phyloP scores from a whole-genome alignment of 1,139 yeast species.

The Torulaspora pretoriensis region DNA sequence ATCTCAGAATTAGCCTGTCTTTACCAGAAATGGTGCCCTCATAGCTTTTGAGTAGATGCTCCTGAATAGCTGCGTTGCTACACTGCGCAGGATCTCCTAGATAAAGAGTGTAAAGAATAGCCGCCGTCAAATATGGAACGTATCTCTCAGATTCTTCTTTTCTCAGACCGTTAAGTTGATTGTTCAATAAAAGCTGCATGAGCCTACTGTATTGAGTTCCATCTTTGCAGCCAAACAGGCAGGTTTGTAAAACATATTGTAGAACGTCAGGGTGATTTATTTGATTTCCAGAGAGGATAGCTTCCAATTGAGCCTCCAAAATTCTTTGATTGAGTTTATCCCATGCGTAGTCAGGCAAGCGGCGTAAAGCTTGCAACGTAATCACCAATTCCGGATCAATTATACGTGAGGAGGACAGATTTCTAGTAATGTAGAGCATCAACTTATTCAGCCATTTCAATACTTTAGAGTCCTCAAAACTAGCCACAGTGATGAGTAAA shows the following conservation, averaged over 20 bases:
- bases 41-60: conserved; percentile 49
- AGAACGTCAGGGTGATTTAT: conserved; percentile 41
- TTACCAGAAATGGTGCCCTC: conserved; percentile 57
- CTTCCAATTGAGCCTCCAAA: conserved; percentile 67
- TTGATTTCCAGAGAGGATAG: conserved; percentile 52
- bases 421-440: conserved; percentile 56
- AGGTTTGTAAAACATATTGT: conserved; percentile 42
- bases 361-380: conserved; percentile 37
- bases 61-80: conserved; percentile 47
- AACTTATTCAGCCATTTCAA: conserved; percentile 43
- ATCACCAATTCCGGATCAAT: conserved; percentile 39
- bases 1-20: conserved; percentile 57
- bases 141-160: conserved; percentile 24
- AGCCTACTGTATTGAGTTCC: conserved; percentile 49
- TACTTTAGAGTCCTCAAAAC: conserved; percentile 20
- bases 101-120: conserved; percentile 46
- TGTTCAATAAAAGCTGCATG: conserved; percentile 62
- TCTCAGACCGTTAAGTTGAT: conserved; percentile 40
- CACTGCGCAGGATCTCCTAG: conserved; percentile 45
- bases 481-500: conserved; percentile 21
- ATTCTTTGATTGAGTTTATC: conserved; percentile 45
- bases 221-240: conserved; percentile 39
- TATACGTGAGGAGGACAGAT: conserved; percentile 50
- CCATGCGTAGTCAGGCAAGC: conserved; percentile 29
- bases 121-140: conserved; percentile 42